These are phyloP conservation scores for Populus tremula DNA, from an alignment of 345 rosid genomes.

Conservation along the genomic window DNA sequence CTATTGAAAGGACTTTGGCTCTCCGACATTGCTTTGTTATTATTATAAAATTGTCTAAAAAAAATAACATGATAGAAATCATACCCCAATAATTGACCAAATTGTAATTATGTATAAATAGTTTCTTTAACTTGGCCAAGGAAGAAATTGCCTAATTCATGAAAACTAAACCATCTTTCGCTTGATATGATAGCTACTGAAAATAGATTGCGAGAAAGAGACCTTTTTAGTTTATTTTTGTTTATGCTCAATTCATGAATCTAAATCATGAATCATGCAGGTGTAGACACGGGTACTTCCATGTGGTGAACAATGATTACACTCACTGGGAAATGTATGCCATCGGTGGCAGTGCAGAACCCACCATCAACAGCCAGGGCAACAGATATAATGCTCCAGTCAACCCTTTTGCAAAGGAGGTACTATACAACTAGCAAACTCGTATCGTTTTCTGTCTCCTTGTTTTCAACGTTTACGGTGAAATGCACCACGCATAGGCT, in stretches of 20 bases:
- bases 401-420: conserved; percentile 85
- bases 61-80: not conserved
- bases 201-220: no score
- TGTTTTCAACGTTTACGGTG: conserved; percentile 5
- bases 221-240: no score
- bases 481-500: not conserved
- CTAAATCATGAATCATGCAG: conserved; percentile 37
- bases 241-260: conserved; percentile 6
- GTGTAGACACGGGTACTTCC: conserved; percentile 94
- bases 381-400: conserved; percentile 81
- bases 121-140: not conserved
- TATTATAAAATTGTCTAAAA: not conserved
- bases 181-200: not conserved
- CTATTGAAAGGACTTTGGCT: not conserved
- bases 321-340: conserved; percentile 99
- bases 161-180: not conserved
- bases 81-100: not conserved
- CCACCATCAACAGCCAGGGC: conserved; percentile 96
- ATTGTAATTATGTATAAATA: not conserved
- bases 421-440: conserved; percentile 6
- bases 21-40: not conserved
- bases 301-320: conserved; percentile 94
- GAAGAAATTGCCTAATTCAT: not conserved
- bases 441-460: not conserved
- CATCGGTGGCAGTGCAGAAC: conserved; percentile 89